phyloP scores from a whole-genome alignment of 257 asterid genomes.

The Cruciata laevipes region DNA sequence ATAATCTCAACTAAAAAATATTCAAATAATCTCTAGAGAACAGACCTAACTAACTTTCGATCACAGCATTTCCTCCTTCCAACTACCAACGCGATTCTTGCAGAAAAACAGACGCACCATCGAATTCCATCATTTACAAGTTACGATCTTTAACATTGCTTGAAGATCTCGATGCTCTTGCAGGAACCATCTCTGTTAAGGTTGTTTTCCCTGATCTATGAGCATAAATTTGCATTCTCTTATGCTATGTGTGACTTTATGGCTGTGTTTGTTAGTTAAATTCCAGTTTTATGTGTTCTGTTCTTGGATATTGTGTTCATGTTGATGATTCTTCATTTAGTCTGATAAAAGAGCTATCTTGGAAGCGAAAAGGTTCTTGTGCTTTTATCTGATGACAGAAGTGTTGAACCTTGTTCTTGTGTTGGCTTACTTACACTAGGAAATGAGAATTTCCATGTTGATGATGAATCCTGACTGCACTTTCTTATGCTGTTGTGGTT shows the following conservation, averaged over 20 bases:
- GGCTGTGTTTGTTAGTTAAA: not conserved
- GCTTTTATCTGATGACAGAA: not conserved
- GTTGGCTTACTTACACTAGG: not conserved
- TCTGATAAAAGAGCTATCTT: not conserved
- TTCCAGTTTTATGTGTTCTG: not conserved
- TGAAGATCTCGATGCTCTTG: conserved; percentile 97
- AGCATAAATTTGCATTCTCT: not conserved
- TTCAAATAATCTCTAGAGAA: too few species aligned
- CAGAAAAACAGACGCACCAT: not conserved
- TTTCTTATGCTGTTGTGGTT: not conserved
- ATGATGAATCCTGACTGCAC: not conserved
- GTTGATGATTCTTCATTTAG: not conserved
- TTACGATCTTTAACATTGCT: conserved; percentile 28
- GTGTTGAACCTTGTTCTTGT: too few species aligned
- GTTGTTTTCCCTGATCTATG: conserved; percentile 21
- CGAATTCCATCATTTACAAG: not conserved
- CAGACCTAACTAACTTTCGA: not conserved
- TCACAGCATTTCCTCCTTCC: conserved; percentile 1
- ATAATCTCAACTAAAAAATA: too few species aligned
- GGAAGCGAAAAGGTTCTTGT: not conserved
- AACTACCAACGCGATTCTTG: not conserved
- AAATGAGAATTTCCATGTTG: not conserved
- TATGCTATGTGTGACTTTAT: not conserved
- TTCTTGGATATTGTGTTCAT: not conserved
- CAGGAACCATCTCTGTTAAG: conserved; percentile 91